These are phyloP conservation scores for Alternaria ethzedia DNA, from an alignment of 2,329 filamentous ascomycete species.

Conservation along the genomic window DNA sequence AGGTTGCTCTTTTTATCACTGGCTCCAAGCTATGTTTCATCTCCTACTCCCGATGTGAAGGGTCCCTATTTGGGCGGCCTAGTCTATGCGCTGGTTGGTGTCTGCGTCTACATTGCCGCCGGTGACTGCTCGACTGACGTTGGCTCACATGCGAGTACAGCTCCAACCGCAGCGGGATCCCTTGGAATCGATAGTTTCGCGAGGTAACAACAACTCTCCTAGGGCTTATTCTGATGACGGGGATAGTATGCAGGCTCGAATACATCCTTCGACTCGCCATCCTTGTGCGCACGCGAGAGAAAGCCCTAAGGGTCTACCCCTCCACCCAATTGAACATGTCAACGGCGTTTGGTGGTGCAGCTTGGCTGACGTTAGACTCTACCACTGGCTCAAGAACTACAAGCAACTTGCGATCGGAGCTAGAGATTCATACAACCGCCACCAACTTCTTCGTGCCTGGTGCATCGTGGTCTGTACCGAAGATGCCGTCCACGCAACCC, in stretches of 20 bases:
- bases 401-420: slow-evolving; percentile 2
- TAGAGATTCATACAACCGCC: not conserved
- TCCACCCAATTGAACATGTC: slow-evolving; percentile 15
- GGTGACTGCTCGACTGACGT: slow-evolving; percentile 8
- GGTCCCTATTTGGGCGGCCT: slow-evolving; percentile 32
- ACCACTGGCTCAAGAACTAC: slow-evolving; percentile 10
- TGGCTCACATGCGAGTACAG: not conserved
- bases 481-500: not conserved
- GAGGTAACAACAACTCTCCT: not conserved
- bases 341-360: slow-evolving; percentile 3
- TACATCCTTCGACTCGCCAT: slow-evolving; percentile 4
- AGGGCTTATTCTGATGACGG: not conserved
- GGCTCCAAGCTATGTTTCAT: slow-evolving; percentile 38
- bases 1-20: slow-evolving; percentile 30
- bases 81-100: slow-evolving; percentile 20
- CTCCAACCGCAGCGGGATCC: slow-evolving; percentile 1
- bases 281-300: slow-evolving; percentile 34
- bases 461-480: slow-evolving; percentile 14
- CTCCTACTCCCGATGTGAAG: slow-evolving; percentile 32
- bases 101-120: slow-evolving; percentile 19
- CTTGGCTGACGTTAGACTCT: slow-evolving; percentile 39
- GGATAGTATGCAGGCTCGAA: not conserved
- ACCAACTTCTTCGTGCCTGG: slow-evolving; percentile 5
- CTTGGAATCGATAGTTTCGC: not conserved
- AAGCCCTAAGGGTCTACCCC: slow-evolving; percentile 9